phyloP scores from a whole-genome alignment of 805 yeast genomes.

The Metschnikowia continentalis region DNA sequence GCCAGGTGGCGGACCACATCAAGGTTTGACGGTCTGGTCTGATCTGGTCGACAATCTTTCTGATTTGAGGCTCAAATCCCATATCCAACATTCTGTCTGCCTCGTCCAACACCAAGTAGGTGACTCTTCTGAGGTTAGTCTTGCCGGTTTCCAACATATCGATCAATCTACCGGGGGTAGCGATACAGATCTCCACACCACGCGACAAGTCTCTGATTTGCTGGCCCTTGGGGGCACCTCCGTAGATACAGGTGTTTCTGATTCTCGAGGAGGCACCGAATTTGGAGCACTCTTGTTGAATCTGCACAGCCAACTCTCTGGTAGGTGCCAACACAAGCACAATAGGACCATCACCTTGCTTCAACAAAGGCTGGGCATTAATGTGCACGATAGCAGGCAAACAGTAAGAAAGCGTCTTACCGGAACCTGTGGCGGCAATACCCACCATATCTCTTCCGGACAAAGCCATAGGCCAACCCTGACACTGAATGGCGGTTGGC shows the following conservation, averaged over 20 bases:
- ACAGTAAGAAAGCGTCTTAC: constrained; percentile 96
- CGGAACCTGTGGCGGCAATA: constrained; percentile 98
- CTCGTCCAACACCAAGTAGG: constrained; percentile 95
- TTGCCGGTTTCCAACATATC: constrained; percentile 95
- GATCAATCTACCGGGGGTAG: constrained; percentile 98
- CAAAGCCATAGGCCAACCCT: constrained; percentile 99
- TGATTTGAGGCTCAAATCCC: constrained; percentile 99
- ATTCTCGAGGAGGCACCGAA: constrained; percentile 90
- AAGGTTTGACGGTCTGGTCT: constrained; percentile 99
- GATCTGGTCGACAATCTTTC: constrained; percentile 96
- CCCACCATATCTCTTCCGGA: constrained; percentile 99
- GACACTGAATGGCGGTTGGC: constrained; percentile 97
- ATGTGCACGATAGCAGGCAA: constrained; percentile 96
- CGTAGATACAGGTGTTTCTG: constrained; percentile 95
- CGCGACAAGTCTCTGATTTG: constrained; percentile 94
- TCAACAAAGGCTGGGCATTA: constrained; percentile 92
- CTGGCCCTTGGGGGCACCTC: constrained; percentile 98
- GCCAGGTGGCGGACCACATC: constrained; percentile 99
- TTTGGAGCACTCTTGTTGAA: constrained; percentile 92
- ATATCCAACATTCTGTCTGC: constrained; percentile 99
- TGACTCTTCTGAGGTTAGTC: constrained; percentile 93
- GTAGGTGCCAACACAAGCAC: constrained; percentile 96
- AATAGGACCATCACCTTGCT: constrained; percentile 96
- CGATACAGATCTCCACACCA: constrained; percentile 94
- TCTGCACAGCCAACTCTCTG: constrained; percentile 97